Evolutionary conservation across 163 green algal species (phyloP).

Genomic region (Volvox carteri): DNA sequence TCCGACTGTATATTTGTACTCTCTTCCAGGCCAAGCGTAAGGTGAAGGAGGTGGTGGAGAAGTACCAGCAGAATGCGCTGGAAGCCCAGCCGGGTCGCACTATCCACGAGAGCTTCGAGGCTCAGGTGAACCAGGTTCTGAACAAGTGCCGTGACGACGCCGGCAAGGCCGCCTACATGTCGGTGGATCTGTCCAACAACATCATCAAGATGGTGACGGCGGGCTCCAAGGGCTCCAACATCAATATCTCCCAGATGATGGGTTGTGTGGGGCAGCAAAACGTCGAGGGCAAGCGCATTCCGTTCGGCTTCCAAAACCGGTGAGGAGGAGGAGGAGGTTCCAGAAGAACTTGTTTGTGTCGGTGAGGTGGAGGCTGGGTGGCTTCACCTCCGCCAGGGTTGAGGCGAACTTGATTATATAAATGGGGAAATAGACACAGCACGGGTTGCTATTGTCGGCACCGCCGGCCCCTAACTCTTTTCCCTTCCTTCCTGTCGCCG

Average conservation of each 20-base stretch:
- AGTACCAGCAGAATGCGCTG: conserved; percentile 86
- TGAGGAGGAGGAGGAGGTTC: conserved; percentile 18
- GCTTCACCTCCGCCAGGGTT: too few species aligned
- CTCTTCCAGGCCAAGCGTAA: conserved; percentile 88
- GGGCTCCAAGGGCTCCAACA: conserved; percentile 98
- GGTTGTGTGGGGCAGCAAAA: conserved; percentile 99
- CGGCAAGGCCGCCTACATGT: conserved; percentile 91
- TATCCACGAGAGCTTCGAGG: conserved; percentile 73
- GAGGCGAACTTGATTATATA: too few species aligned
- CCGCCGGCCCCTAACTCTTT: too few species aligned
- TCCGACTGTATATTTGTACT: neutral
- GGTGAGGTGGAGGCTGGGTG: too few species aligned
- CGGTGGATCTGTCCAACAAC: conserved; percentile 93
- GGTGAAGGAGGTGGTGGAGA: conserved; percentile 95
- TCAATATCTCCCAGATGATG: conserved; percentile 99
- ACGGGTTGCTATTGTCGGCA: too few species aligned
- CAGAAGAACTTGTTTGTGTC: too few species aligned
- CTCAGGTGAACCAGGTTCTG: conserved; percentile 84
- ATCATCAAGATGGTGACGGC: conserved; percentile 97
- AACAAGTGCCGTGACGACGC: conserved; percentile 87
- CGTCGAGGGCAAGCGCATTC: conserved; percentile 99
- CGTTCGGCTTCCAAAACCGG: conserved; percentile 94
- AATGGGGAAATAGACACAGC: too few species aligned
- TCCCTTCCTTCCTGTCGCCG: neutral
- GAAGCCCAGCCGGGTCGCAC: conserved; percentile 87